phyloP scores from a whole-genome alignment of 2,329 filamentous ascomycete species.

The Penicillium brevicompactum region DNA sequence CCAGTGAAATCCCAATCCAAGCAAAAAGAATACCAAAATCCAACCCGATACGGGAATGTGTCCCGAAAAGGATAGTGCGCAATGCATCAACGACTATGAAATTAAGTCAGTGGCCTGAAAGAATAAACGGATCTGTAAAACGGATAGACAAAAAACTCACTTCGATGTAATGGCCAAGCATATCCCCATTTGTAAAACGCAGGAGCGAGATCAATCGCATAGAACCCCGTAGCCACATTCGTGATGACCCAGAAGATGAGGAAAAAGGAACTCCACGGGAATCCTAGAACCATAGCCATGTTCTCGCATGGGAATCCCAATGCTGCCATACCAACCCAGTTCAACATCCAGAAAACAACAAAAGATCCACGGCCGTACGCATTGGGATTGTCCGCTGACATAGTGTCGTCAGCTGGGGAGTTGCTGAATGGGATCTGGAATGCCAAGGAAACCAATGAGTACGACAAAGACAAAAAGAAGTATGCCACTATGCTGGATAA shows the following conservation, averaged over 20 bases:
- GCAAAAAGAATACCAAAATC: constrained; percentile 64
- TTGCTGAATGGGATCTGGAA: constrained; percentile 66
- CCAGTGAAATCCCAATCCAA: constrained; percentile 47
- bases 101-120: neutral
- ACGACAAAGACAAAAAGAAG: constrained; percentile 63
- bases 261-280: constrained; percentile 64
- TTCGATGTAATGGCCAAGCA: constrained; percentile 64
- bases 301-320: constrained; percentile 67
- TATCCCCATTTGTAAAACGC: constrained; percentile 65
- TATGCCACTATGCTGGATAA: constrained; percentile 59
- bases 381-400: constrained; percentile 51
- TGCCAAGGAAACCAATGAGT: constrained; percentile 64
- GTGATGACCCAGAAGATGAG: constrained; percentile 70
- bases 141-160: constrained; percentile 33
- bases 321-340: constrained; percentile 65
- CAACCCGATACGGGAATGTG: constrained; percentile 59
- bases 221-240: constrained; percentile 64
- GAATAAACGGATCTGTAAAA: neutral
- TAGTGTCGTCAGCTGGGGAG: constrained; percentile 47
- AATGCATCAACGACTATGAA: constrained; percentile 58
- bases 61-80: constrained; percentile 63
- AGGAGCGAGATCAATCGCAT: constrained; percentile 60
- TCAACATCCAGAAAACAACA: constrained; percentile 65
- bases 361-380: constrained; percentile 62
- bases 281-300: constrained; percentile 62